These are phyloP conservation scores for Lupinus albus DNA, from an alignment of 306 rosid genomes.

Conservation along the genomic window DNA sequence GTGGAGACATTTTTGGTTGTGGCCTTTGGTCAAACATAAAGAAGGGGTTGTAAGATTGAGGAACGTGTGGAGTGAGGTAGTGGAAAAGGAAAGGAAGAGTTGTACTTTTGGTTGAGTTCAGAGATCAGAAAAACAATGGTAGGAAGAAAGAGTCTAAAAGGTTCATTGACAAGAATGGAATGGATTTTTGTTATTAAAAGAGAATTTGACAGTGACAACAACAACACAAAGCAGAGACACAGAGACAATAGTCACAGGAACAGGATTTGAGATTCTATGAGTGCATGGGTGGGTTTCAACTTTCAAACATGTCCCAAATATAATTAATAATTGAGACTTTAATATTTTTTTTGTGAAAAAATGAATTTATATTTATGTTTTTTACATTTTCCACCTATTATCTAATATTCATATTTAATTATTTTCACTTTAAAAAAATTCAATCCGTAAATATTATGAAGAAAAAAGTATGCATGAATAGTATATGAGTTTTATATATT, in stretches of 20 bases:
- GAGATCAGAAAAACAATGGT: constrained; percentile 39
- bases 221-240: not conserved
- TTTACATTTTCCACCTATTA: too few relatives aligned
- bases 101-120: constrained; percentile 40
- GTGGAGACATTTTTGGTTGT: constrained; percentile 31
- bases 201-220: constrained; percentile 45
- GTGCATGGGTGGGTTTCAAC: constrained; percentile 69
- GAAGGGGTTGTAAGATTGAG: constrained; percentile 22
- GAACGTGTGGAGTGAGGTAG: constrained; percentile 43
- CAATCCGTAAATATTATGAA: too few relatives aligned
- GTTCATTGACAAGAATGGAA: constrained; percentile 35
- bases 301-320: too few relatives aligned
- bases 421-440: too few relatives aligned
- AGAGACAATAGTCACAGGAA: not conserved
- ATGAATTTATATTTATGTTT: too few relatives aligned
- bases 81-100: constrained; percentile 45
- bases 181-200: constrained; percentile 40
- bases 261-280: constrained; percentile 47
- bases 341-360: too few relatives aligned
- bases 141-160: constrained; percentile 54
- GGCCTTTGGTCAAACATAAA: constrained; percentile 27
- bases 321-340: too few relatives aligned
- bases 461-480: too few relatives aligned
- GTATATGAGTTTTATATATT: too few relatives aligned
- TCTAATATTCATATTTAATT: too few relatives aligned